Percentiles rank a stretch among this genome's conserved stretches.
Evolutionary conservation across 2,329 filamentous ascomycete genomes (phyloP).

Genomic region (Colletotrichum sp.): DNA sequence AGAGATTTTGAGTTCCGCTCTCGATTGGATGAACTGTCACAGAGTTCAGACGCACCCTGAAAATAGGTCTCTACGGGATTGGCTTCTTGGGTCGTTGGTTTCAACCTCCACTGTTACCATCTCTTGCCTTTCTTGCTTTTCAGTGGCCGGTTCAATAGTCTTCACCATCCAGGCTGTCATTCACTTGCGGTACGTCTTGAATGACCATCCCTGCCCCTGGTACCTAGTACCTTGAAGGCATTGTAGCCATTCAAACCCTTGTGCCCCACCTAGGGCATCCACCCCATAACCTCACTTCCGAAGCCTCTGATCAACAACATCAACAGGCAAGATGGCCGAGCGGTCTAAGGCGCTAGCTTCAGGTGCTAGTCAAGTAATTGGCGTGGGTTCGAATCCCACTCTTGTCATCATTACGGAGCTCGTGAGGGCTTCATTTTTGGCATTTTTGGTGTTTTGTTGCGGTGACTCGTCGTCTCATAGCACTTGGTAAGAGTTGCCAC

Average conservation of each 20-base stretch:
- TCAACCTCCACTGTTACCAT: background rate
- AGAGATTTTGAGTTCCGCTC: background rate
- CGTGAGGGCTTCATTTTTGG: background rate
- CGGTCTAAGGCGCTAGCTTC: conserved; percentile 2
- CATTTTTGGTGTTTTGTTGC: background rate
- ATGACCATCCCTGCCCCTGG: background rate
- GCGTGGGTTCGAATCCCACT: too few species aligned
- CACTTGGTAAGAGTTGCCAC: background rate
- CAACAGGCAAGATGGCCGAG: background rate
- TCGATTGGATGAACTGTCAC: background rate
- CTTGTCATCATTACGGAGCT: background rate
- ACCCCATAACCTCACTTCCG: background rate
- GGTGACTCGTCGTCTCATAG: background rate
- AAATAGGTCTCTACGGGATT: background rate
- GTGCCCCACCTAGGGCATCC: background rate
- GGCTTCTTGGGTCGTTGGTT: background rate
- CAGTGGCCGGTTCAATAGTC: background rate
- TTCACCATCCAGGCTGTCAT: background rate
- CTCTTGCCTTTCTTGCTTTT: background rate
- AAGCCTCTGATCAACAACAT: accelerated
- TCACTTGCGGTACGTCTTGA: background rate
- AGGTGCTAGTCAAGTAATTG: background rate
- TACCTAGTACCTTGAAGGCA: background rate
- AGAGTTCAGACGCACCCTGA: background rate
- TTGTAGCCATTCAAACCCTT: background rate